Evolutionary conservation across 2,329 filamentous ascomycete species (phyloP), one percentile per base, ranked within the genome.

Genomic region (Thermochaetoides dissita): DNA sequence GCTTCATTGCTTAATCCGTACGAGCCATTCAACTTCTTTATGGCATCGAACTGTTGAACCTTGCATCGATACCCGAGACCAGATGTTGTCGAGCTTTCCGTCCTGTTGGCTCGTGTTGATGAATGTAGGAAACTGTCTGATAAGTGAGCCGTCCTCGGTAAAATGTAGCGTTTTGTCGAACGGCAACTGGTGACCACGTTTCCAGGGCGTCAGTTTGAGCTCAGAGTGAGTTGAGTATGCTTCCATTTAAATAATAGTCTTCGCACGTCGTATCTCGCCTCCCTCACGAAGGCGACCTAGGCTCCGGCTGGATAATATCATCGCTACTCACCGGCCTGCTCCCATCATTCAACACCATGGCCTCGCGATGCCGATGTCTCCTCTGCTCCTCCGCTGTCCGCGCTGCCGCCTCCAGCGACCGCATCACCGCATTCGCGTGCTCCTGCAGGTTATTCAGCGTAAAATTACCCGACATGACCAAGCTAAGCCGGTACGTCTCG

Each of bases 311-410:
- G 41, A 88, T 84, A 32, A 94, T 93, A 56, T 94, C 84, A 36
- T 76, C 76, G 48, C 77, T 74, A 4, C 74, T 77, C 36, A 94
- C 59, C 1, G 84, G 81, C 30, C 80, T 71, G 17, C 76, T 84
- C n/a, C 84, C 84, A 54, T 94, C 86, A 54, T 87, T 89, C 43
- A 94, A 66, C 12, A 95, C 87, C 74, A 95, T 88, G 5, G 86
- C 87, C 63, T 94, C 86, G 50, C 87, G 72, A 55, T 89, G 74
- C 39, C 84, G 72, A 49, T 87, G 72, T 46, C 86, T 69, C 41
- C 81, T 74, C 53, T 84, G 79, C 58, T 89, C 84, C 55, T 78
- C 78, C 6, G 62, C 66, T 45, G 67, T 76, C 56, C 76, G 72
- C 36, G 24, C 35, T 24, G 17, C 17, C 34, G 44, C 75, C 72